Evolutionary conservation across 129 eudicot genomes (phyloP), one percentile per base, ranked within the genome.

Genomic region (Flaveria linearis): DNA sequence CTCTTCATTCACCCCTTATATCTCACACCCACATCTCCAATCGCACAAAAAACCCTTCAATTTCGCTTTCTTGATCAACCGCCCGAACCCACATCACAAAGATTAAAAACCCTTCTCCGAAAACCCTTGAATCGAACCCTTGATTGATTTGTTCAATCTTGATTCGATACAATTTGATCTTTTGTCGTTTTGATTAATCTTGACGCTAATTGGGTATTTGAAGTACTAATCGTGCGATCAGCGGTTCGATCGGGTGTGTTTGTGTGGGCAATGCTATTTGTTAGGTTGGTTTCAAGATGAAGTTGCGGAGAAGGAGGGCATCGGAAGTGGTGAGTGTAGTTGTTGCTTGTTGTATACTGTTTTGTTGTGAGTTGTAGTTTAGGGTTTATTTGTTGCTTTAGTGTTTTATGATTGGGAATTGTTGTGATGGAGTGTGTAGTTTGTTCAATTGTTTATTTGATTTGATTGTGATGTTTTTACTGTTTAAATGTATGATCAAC

Each of bases 251-350:
- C 84, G 87, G 45, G 50, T 81, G 49, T 42, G 28, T 36, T 23
- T 28, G 28, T 58, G 64, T 22, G 55, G 85, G 81, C 66, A 82
- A 87, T 87, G 90, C 71, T 85, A 22, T 77, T 76, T 80, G 51
- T 61, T 70, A 62, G 82, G 80, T 69, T 85, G 82, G 61, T 82
- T 78, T 55, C 56, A 83, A 81, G 65, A 92, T 92, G 97, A 92
- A 89, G 96, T 71, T 87, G 41, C 87, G 91, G 76, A 83, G 97
- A 30, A 85, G 88, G 87, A 89, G 97, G 84, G 88, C 96, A 49
- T 78, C 88, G 12, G 97, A 92, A 92, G 97, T 92, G 97, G 97
- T 92, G 33, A 81, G 96, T 86, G 74, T 33, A 70, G 5, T 36
- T 47, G 20, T 77, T 53, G 8, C 22, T 68, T 22, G 15, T 16